Base-by-base conservation (phyloP, 2,329 filamentous ascomycete genomes). In the Epichloe baconii region DNA sequence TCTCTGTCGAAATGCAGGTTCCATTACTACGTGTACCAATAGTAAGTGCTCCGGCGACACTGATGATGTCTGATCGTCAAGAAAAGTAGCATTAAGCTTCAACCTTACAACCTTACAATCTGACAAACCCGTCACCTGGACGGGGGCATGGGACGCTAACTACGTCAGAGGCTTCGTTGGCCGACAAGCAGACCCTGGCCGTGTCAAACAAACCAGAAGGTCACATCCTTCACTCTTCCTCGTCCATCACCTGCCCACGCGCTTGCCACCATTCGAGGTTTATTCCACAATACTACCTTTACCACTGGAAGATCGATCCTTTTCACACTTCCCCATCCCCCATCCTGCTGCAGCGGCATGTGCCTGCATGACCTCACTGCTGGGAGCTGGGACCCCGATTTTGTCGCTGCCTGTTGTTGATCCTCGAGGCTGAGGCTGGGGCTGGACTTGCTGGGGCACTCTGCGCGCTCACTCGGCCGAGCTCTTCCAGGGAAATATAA, bases 291-390 rank as follows among this genome's bases (percentile, higher is more conserved):
- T 8, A 31, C 26, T 8, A 21, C 15, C 15, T 43, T 43, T 17
- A 43, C 1, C 10, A 19, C 17, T 5, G 41, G 19, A 4, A 43
- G 17, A 17, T 43, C 41, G 41, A 17, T 11, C 41, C 11, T 19
- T 10, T 21, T 14, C 10, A 21, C n/a, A 17, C 26, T 47, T 11
- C 17, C 11, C 19, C 19, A 19, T 3, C 19, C 19, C 35, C 26
- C 31, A 12, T 26, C 31, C 44, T 19, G 44, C 44, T 37, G 26
- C 47, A 49, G 26, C 14, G 35, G 21, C 37, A 40, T 36, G 26
- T 36, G 35, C n/a, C 37, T 47, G 49, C 49, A 36, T 45, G 37
- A 51, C 21, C 49, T 47, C 38, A 49, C 34, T 15, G 12, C 47
- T 37, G 40, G 8, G 48, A 35, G n/a, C 47, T 31, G 40, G 10